A percentile compares a stretch with the other conserved stretches of the same genome.
Conservation (phyloP, 495 filamentous ascomycete species). For the Xylaria nigripes region DNA sequence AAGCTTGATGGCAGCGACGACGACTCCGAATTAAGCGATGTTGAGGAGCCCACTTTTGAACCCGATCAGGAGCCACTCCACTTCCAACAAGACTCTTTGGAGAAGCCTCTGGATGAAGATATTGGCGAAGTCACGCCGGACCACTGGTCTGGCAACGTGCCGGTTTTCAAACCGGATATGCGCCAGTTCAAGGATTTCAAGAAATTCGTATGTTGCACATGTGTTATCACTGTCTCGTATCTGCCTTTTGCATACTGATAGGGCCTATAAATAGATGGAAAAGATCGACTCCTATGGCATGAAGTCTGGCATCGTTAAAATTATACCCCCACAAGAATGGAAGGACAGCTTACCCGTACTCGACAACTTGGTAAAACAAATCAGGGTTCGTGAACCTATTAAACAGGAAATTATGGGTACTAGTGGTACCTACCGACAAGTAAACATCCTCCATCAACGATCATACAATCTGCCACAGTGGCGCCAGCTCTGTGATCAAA, state of each 20-base stretch:
- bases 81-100: constrained; percentile 8
- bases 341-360: constrained; percentile 67
- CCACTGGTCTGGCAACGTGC: constrained; percentile 80
- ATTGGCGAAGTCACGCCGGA: constrained; percentile 70
- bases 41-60: constrained; percentile 37
- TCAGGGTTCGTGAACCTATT: constrained; percentile 92
- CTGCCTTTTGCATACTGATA: constrained; percentile 5
- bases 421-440: constrained; percentile 88
- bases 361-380: constrained; percentile 78
- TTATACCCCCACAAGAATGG: constrained; percentile 94
- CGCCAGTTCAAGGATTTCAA: constrained; percentile 89
- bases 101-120: constrained; percentile 50
- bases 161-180: constrained; percentile 94
- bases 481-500: constrained; percentile 83
- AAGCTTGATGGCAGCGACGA: constrained; percentile 39
- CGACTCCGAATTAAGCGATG: constrained; percentile 50
- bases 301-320: constrained; percentile 92
- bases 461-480: constrained; percentile 96
- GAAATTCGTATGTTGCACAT: constrained; percentile 49
- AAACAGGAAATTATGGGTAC: constrained; percentile 95
- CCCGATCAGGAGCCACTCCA: constrained; percentile 21
- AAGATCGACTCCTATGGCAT: constrained; percentile 92
- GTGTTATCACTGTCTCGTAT: background rate
- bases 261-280: constrained; percentile 43
- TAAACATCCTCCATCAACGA: constrained; percentile 90